Conservation (phyloP, 2,329 filamentous ascomycete genomes). For the Xylariaceae sp. region DNA sequence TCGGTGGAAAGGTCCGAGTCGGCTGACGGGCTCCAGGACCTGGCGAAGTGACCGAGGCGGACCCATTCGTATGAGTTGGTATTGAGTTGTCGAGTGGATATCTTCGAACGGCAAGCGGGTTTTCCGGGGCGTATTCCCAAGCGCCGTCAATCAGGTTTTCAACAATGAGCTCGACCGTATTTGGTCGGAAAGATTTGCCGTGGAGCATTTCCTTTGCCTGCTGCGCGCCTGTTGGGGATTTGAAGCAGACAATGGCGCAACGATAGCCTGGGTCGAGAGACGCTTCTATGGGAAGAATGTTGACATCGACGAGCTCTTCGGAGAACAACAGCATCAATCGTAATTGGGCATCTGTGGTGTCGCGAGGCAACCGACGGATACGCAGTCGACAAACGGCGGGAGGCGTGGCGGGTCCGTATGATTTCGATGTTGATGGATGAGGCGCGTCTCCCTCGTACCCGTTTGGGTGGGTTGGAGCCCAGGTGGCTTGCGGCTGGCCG, state of each 20-base stretch:
- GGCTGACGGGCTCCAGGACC: conserved; percentile 47
- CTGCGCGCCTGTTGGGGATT: conserved; percentile 46
- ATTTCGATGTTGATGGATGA: conserved; percentile 30
- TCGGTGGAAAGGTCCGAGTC: conserved; percentile 58
- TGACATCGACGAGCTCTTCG: conserved; percentile 47
- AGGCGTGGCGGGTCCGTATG: conserved; percentile 35
- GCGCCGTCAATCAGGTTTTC: conserved; percentile 50
- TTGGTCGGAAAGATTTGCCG: conserved; percentile 48
- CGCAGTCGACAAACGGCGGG: conserved; percentile 40
- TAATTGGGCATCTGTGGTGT: conserved; percentile 50
- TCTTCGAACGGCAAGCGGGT: conserved; percentile 36
- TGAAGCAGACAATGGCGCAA: conserved; percentile 51
- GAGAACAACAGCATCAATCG: conserved; percentile 55
- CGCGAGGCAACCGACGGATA: conserved; percentile 50
- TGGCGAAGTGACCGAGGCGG: conserved; percentile 41
- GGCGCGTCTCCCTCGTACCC: conserved; percentile 42
- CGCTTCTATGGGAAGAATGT: conserved; percentile 46
- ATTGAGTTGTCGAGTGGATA: conserved; percentile 46
- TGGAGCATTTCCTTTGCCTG: conserved; percentile 55
- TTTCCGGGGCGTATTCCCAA: not conserved
- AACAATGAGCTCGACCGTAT: conserved; percentile 53
- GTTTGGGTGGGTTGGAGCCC: conserved; percentile 30
- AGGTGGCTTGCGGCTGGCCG: conserved; percentile 37
- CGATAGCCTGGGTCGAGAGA: conserved; percentile 47
- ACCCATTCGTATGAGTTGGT: conserved; percentile 38